phyloP scores from a whole-genome alignment of 2,329 filamentous ascomycete genomes.

The Epichloe amarillans region DNA sequence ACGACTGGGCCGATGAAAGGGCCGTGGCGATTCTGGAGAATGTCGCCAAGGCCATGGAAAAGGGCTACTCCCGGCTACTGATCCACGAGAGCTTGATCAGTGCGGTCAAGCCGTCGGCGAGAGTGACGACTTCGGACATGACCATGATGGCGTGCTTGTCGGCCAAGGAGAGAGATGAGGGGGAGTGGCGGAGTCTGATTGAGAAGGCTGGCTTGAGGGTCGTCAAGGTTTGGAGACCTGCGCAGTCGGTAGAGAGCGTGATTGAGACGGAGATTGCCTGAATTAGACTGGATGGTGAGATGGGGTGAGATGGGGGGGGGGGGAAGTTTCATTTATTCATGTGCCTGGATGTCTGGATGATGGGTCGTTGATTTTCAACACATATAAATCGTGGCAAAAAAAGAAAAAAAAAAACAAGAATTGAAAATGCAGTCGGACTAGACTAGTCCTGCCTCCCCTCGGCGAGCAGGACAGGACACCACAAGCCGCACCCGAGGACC shows the following conservation, averaged over 20 bases:
- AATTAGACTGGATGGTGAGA: not conserved
- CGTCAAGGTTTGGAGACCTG: slow-evolving; percentile 18
- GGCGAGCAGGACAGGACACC: not conserved
- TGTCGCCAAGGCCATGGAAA: slow-evolving; percentile 12
- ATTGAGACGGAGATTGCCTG: slow-evolving; percentile 14
- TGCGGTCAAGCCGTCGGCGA: slow-evolving; percentile 14
- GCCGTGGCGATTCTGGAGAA: slow-evolving; percentile 18
- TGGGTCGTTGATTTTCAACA: too few species aligned
- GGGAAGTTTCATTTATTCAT: too few species aligned
- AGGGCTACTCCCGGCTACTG: slow-evolving; percentile 23
- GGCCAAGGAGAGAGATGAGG: slow-evolving; percentile 19
- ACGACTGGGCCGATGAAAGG: slow-evolving; percentile 34
- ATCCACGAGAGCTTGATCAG: slow-evolving; percentile 24
- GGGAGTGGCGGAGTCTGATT: slow-evolving; percentile 17
- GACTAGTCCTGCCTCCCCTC: too few species aligned
- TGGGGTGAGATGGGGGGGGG: too few species aligned
- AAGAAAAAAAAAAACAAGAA: too few species aligned
- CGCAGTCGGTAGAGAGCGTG: slow-evolving; percentile 15
- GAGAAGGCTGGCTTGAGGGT: slow-evolving; percentile 13
- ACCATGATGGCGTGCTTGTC: slow-evolving; percentile 21
- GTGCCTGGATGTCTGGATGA: too few species aligned
- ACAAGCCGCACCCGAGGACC: not conserved
- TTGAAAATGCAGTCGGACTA: too few species aligned
- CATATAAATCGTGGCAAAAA: too few species aligned
- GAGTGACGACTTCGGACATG: slow-evolving; percentile 21